phyloP scores from a whole-genome alignment of 768 basidiomycete genomes.

The Xerocomus brunneocitrinus region DNA sequence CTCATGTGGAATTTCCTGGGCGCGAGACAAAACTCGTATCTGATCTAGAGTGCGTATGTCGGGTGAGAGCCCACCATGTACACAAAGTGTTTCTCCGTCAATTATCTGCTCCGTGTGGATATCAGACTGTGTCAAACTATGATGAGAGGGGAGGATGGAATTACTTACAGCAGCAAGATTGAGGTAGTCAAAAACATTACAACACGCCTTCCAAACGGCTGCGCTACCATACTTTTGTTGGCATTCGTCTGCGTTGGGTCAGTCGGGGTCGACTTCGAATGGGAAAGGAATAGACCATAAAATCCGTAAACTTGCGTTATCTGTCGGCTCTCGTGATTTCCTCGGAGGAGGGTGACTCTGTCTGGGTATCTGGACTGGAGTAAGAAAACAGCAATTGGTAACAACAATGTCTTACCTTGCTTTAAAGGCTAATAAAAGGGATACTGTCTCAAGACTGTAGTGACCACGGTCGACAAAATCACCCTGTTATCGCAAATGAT shows the following conservation, averaged over 20 bases:
- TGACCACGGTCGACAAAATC: slow-evolving; percentile 98
- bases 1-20: slow-evolving; percentile 98
- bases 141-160: background rate
- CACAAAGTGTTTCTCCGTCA: slow-evolving; percentile 87
- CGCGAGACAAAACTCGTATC: slow-evolving; percentile 84
- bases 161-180: slow-evolving; percentile 84
- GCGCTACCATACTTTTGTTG: slow-evolving; percentile 97
- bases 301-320: slow-evolving; percentile 99
- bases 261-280: background rate
- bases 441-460: slow-evolving; percentile 94
- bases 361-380: slow-evolving; percentile 72
- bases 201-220: slow-evolving; percentile 96
- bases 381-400: slow-evolving; percentile 3
- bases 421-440: slow-evolving; percentile 82
- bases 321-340: slow-evolving; percentile 96
- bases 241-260: slow-evolving; percentile 69
- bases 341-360: slow-evolving; percentile 83
- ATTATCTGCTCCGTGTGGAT: slow-evolving; percentile 62
- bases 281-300: slow-evolving; percentile 56
- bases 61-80: slow-evolving; percentile 94
- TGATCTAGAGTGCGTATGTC: slow-evolving; percentile 95
- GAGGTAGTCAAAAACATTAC: slow-evolving; percentile 92
- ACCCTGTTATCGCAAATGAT: slow-evolving; percentile 47
- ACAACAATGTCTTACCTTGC: slow-evolving; percentile 53
- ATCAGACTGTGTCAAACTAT: background rate